These are phyloP conservation scores for Tetrahymena borealis DNA, from an alignment of 73 alveolate genomes.

Conservation along the genomic window DNA sequence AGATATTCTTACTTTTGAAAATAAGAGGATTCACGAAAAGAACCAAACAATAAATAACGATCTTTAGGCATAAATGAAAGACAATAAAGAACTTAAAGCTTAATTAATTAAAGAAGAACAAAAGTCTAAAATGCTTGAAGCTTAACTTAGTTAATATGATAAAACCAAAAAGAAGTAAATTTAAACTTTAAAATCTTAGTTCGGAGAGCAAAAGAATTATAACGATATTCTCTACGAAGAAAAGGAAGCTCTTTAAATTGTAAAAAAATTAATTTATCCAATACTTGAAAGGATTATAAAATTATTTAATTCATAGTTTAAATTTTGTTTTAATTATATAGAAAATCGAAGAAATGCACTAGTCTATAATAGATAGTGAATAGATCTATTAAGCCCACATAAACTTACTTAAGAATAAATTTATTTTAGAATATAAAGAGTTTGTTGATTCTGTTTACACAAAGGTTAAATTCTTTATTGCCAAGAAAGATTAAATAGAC, in stretches of 20 bases:
- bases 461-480: neutral
- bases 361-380: neutral
- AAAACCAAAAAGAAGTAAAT: neutral
- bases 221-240: neutral
- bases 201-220: neutral
- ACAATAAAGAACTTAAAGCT: neutral
- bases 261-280: neutral
- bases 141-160: neutral
- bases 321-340: too few relatives aligned
- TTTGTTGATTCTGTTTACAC: neutral
- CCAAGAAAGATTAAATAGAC: neutral
- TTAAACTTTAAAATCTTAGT: neutral
- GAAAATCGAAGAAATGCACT: neutral
- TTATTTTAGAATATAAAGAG: neutral
- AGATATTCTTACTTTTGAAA: neutral
- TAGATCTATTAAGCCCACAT: neutral
- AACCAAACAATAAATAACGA: neutral
- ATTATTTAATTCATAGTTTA: neutral
- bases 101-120: neutral
- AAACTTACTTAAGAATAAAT: neutral
- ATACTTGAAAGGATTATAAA: neutral
- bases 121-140: neutral
- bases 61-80: neutral
- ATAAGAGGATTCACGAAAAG: neutral
- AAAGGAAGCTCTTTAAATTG: neutral